A percentile compares a stretch with the other conserved stretches of the same genome.
phyloP scores from a whole-genome alignment of 352 stramenopile species.

The Globisporangium nagaii region DNA sequence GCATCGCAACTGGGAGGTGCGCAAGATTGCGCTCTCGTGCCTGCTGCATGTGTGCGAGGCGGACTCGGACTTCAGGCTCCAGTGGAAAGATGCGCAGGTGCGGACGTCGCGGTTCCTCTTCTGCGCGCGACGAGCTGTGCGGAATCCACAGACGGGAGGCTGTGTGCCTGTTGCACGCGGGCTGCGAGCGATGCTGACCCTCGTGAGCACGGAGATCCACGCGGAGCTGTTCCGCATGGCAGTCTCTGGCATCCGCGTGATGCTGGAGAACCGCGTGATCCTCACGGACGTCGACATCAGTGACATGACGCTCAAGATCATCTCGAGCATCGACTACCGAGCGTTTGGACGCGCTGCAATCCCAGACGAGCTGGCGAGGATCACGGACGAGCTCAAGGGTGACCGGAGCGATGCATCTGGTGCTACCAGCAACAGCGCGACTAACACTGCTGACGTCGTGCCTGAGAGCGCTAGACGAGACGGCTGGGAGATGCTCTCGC shows the following conservation, averaged over 20 bases:
- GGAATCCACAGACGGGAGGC: slow-evolving; percentile 31
- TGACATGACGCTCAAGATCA: slow-evolving; percentile 70
- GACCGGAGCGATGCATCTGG: not conserved
- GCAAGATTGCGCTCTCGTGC: slow-evolving; percentile 55
- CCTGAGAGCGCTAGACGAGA: slow-evolving; percentile 7
- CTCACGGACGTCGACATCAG: slow-evolving; percentile 83
- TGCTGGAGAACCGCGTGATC: slow-evolving; percentile 79
- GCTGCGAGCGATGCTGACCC: slow-evolving; percentile 58
- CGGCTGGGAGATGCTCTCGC: slow-evolving; percentile 7
- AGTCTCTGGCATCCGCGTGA: slow-evolving; percentile 56
- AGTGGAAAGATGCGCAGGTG: slow-evolving; percentile 56
- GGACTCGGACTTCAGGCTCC: slow-evolving; percentile 51
- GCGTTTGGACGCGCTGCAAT: slow-evolving; percentile 78
- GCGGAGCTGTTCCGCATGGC: slow-evolving; percentile 68
- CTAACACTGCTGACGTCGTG: not conserved
- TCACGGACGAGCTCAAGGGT: slow-evolving; percentile 19
- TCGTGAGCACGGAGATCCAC: slow-evolving; percentile 73
- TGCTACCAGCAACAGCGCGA: not conserved
- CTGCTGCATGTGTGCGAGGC: slow-evolving; percentile 69
- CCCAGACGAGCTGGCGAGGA: slow-evolving; percentile 39
- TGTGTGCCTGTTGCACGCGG: slow-evolving; percentile 57
- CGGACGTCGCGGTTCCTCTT: slow-evolving; percentile 80
- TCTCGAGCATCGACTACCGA: slow-evolving; percentile 77
- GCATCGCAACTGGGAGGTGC: slow-evolving; percentile 58
- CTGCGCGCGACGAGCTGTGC: slow-evolving; percentile 28